Percentiles rank a stretch among this genome's conserved stretches.
Conservation (phyloP, 179 eudicot species). For the Heliamphora pulchella region DNA sequence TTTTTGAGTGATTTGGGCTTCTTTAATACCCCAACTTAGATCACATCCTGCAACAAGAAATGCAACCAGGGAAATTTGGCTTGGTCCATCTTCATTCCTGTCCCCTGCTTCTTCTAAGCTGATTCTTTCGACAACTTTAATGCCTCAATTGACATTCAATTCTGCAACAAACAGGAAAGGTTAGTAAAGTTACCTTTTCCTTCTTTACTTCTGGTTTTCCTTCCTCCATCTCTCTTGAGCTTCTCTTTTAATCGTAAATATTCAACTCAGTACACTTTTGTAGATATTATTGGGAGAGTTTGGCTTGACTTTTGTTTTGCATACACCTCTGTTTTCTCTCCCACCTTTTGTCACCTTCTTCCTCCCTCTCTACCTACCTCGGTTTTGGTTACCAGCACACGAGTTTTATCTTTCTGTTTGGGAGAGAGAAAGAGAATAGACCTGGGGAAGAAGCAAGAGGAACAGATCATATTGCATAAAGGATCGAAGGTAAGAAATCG, state of each 20-base stretch:
- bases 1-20: background rate
- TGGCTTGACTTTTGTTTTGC: background rate
- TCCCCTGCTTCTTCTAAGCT: constrained; percentile 11
- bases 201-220: background rate
- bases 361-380: background rate
- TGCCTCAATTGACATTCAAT: background rate
- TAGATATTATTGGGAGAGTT: background rate
- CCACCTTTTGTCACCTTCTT: background rate
- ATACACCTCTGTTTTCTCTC: background rate
- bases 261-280: background rate
- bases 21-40: constrained; percentile 13
- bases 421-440: background rate
- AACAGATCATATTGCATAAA: constrained; percentile 11
- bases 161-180: constrained; percentile 1
- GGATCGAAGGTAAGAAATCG: constrained; percentile 21
- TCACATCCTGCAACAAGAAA: background rate
- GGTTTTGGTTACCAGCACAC: background rate
- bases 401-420: background rate
- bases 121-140: constrained; percentile 13
- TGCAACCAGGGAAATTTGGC: constrained; percentile 11
- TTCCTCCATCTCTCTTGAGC: background rate
- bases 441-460: constrained; percentile 23
- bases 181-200: background rate
- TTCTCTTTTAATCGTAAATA: background rate
- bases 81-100: constrained; percentile 11